A percentile compares a stretch with the other conserved stretches of the same genome.
Evolutionary conservation across 2,329 filamentous ascomycete species (phyloP).

Genomic region (Paecilomyces formosus): DNA sequence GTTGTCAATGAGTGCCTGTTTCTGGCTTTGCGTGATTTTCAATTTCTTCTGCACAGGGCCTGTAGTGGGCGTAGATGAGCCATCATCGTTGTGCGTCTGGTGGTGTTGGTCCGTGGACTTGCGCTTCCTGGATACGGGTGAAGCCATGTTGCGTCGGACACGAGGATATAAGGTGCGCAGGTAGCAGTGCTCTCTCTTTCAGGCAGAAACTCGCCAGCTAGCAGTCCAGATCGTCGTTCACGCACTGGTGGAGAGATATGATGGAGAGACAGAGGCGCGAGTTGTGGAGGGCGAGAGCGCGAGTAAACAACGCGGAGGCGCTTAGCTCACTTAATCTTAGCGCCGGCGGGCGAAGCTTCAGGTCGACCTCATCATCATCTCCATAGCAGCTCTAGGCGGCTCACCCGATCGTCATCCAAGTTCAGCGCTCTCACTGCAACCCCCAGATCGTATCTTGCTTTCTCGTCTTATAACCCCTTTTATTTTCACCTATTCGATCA

Average conservation of each 20-base stretch:
- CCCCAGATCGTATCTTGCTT: neutral
- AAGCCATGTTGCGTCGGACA: slow-evolving; percentile 24
- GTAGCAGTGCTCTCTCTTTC: neutral
- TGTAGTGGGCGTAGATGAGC: slow-evolving; percentile 35
- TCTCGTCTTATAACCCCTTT: slow-evolving; percentile 1
- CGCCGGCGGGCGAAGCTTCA: neutral
- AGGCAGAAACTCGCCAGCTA: neutral
- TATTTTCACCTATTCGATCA: slow-evolving; percentile 3
- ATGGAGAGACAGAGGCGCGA: neutral
- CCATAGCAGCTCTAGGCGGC: neutral
- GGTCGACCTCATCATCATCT: neutral
- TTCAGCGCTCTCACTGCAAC: neutral
- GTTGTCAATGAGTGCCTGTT: slow-evolving; percentile 82
- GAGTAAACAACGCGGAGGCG: slow-evolving; percentile 2
- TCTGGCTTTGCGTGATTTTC: slow-evolving; percentile 63
- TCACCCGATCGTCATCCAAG: neutral
- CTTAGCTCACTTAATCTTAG: neutral
- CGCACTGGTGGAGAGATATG: neutral
- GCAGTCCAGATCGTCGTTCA: neutral
- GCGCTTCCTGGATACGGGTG: slow-evolving; percentile 25
- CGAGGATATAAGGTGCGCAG: neutral
- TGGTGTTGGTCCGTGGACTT: slow-evolving; percentile 29
- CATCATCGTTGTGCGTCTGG: slow-evolving; percentile 40
- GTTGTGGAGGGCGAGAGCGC: neutral
- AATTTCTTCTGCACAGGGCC: slow-evolving; percentile 59